These are phyloP conservation scores for Flaveria floridana DNA, from an alignment of 140 eudicot genomes.

Conservation along the genomic window DNA sequence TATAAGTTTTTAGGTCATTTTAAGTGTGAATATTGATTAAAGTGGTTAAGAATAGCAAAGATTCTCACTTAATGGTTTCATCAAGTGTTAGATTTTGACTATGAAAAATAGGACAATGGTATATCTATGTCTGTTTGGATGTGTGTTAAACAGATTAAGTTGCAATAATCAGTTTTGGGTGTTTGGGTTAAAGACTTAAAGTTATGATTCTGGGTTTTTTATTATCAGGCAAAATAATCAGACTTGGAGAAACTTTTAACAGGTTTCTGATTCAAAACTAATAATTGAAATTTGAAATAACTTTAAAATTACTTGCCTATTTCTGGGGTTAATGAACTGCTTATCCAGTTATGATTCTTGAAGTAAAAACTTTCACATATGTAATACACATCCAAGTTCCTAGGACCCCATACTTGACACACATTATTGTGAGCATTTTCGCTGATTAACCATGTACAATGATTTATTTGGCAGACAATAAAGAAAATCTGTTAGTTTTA, in stretches of 20 bases:
- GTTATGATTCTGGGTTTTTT: background rate
- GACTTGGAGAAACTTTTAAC: constrained; percentile 1
- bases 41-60: background rate
- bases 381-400: background rate
- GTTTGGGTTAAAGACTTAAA: background rate
- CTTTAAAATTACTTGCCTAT: background rate
- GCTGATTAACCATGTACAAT: background rate
- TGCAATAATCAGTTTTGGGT: background rate
- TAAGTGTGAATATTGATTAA: no score
- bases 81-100: constrained; percentile 3
- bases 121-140: constrained; percentile 3
- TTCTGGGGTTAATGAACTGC: constrained; percentile 2
- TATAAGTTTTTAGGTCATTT: no score
- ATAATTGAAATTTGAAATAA: background rate
- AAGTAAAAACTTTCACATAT: background rate
- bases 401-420: background rate
- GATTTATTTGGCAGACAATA: background rate
- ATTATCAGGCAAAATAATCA: constrained; percentile 4
- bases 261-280: constrained; percentile 12
- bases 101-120: background rate
- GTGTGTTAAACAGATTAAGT: constrained; percentile 2
- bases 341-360: background rate
- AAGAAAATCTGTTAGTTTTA: background rate
- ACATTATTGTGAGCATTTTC: background rate
- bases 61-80: background rate